Conservation (phyloP, 768 basidiomycete species). For the Strobilomyces dryophilus region DNA sequence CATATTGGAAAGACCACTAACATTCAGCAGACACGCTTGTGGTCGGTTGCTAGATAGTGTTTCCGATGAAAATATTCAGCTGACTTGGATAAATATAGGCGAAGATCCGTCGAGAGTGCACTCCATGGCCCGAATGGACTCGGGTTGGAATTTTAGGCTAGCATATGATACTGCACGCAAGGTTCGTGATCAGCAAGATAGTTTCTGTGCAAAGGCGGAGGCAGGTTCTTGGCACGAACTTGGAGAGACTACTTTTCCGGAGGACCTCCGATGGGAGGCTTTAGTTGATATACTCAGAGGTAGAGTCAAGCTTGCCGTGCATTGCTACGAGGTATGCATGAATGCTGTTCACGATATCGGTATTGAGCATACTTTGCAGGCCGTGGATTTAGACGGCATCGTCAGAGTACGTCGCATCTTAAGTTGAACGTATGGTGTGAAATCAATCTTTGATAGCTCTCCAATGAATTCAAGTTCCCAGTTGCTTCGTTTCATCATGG, state of each 20-base stretch:
- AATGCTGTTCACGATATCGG: neutral
- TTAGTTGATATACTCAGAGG: slow-evolving; percentile 77
- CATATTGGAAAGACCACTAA: neutral
- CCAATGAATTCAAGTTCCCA: slow-evolving; percentile 82
- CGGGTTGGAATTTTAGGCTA: slow-evolving; percentile 71
- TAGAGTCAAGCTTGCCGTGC: slow-evolving; percentile 48
- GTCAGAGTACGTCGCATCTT: slow-evolving; percentile 50
- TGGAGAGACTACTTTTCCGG: slow-evolving; percentile 40
- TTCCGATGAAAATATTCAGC: neutral
- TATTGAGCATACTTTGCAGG: slow-evolving; percentile 23
- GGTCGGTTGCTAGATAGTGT: slow-evolving; percentile 30
- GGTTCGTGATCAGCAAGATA: slow-evolving; percentile 65
- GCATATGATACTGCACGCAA: slow-evolving; percentile 75
- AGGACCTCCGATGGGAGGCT: slow-evolving; percentile 72
- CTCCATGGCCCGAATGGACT: slow-evolving; percentile 66
- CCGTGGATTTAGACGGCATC: slow-evolving; percentile 69
- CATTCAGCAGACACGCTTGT: slow-evolving; percentile 34
- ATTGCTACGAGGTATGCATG: slow-evolving; percentile 36
- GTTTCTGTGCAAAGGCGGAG: slow-evolving; percentile 62
- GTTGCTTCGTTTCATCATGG: slow-evolving; percentile 78
- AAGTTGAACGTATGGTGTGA: too few relatives aligned
- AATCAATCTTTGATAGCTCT: slow-evolving; percentile 40
- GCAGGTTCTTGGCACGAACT: slow-evolving; percentile 37
- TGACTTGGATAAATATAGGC: slow-evolving; percentile 9
- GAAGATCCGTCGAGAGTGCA: slow-evolving; percentile 37